Conservation (phyloP, 352 stramenopile species). For the Globisporangium solare region DNA sequence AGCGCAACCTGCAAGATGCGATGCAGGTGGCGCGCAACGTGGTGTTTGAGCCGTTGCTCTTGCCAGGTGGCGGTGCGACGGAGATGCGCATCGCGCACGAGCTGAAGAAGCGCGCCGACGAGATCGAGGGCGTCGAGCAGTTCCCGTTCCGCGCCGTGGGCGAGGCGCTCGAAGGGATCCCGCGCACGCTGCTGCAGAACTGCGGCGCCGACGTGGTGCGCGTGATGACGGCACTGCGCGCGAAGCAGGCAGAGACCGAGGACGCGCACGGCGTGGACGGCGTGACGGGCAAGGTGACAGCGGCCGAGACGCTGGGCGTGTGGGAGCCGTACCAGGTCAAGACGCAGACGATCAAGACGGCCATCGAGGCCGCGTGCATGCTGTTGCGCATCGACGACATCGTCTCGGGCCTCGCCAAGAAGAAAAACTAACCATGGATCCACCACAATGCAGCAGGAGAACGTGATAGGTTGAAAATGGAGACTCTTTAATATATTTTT, state of each 20-base stretch:
- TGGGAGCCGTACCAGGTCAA: constrained; percentile 99
- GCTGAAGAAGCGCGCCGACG: constrained; percentile 88
- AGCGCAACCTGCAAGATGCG: constrained; percentile 98
- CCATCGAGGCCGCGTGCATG: constrained; percentile 98
- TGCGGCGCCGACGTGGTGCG: constrained; percentile 98
- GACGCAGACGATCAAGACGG: constrained; percentile 99
- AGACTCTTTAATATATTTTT: constrained; percentile 71
- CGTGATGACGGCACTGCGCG: constrained; percentile 95
- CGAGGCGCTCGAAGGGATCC: constrained; percentile 99
- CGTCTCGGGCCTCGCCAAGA: constrained; percentile 97
- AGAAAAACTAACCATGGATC: constrained; percentile 67
- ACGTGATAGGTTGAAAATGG: constrained; percentile 19
- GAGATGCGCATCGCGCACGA: constrained; percentile 98
- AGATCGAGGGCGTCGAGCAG: constrained; percentile 95
- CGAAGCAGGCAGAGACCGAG: constrained; percentile 88
- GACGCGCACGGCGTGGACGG: constrained; percentile 77
- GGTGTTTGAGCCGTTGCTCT: constrained; percentile 96
- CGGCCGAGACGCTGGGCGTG: constrained; percentile 95
- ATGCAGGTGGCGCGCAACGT: constrained; percentile 99
- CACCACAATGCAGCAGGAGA: constrained; percentile 13
- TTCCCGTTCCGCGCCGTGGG: constrained; percentile 97
- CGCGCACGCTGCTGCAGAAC: constrained; percentile 98
- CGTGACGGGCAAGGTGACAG: constrained; percentile 88
- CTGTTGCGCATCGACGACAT: constrained; percentile 99
- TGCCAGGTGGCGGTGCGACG: constrained; percentile 94